Base-by-base conservation (phyloP, 2,329 filamentous ascomycete species). In the Helminthosporium solani region DNA sequence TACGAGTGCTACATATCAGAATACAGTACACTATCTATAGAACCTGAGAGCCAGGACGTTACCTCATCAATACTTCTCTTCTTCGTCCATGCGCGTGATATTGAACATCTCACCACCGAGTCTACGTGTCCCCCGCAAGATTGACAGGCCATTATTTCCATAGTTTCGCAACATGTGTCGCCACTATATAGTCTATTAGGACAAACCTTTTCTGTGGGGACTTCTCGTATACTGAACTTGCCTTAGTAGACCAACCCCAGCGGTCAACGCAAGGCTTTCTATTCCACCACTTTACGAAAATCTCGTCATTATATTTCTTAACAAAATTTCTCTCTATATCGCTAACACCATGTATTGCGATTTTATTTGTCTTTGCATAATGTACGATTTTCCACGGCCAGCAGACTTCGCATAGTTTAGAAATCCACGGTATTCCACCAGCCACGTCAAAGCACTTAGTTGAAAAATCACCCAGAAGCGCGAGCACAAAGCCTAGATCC, bases 231-330 rank as follows among this genome's bases (percentile, higher is more conserved):
- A 37, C 15, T 37, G 42, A 31, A 44, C 47, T 31, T 42, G 45
- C 47, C 37, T 47, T 53, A n/a, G 40, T 44, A 37, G 23, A 18
- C 47, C 42, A 50, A 31, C 44, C 47, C 46, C 41, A 53, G 23
- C 40, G 44, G 41, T 50, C 40, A 25, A 50, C 47, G 40, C 44
- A 40, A 39, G 43, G 34, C 35, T 47, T 42, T 15, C 33, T 50
- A 31, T 48, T 47, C 43, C 44, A 47, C 37, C 27, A 25, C 11
- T 40, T 42, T 30, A 33, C 47, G 23, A 42, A 16, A 39, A 34
- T 40, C 35, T 35, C 39, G 27, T 50, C 16, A 41, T 47, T 37
- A 30, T 33, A 45, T 14, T 19, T 43, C 30, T 45, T 12, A 11
- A 50, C 41, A 11, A 53, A 50, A 21, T 43, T 44, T 23, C 23